phyloP scores from a whole-genome alignment of 2,329 filamentous ascomycete species.

The Zymoseptoria brevis region DNA sequence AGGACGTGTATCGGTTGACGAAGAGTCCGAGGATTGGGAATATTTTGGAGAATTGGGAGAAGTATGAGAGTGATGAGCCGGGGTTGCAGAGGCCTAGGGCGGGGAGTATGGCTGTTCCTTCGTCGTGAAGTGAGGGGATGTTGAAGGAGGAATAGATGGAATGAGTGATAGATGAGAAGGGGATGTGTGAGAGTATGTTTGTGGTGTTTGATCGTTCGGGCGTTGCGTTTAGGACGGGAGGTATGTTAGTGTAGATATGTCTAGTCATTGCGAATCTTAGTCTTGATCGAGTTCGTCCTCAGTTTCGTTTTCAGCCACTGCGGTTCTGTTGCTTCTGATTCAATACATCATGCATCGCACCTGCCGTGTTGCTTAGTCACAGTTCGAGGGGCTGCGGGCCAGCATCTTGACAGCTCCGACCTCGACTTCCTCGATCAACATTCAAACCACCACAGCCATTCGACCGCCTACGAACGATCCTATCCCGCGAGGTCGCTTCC shows the following conservation, averaged over 20 bases:
- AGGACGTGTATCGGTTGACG: slow-evolving; percentile 93
- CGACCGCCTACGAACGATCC: too few species aligned
- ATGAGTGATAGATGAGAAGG: background rate
- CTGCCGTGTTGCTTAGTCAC: too few species aligned
- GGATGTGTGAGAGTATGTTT: background rate
- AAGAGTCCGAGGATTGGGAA: slow-evolving; percentile 70
- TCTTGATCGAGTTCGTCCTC: too few species aligned
- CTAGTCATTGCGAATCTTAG: too few species aligned
- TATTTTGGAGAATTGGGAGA: slow-evolving; percentile 68
- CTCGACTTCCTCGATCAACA: too few species aligned
- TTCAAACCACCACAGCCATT: too few species aligned
- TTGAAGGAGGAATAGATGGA: background rate
- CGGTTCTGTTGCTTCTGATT: too few species aligned
- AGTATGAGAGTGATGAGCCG: slow-evolving; percentile 38
- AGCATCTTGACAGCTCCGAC: too few species aligned
- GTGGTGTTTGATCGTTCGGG: background rate
- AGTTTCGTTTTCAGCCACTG: too few species aligned
- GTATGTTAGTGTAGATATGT: background rate
- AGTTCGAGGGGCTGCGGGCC: too few species aligned
- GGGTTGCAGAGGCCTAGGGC: slow-evolving; percentile 21
- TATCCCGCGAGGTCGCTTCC: too few species aligned
- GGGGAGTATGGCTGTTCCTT: slow-evolving; percentile 21
- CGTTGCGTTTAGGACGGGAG: background rate
- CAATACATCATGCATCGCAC: too few species aligned
- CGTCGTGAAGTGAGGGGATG: background rate